Evolutionary conservation across 2,329 filamentous ascomycete species (phyloP), one percentile per base, ranked within the genome.

Genomic region (Paraphoma chrysanthemicola): DNA sequence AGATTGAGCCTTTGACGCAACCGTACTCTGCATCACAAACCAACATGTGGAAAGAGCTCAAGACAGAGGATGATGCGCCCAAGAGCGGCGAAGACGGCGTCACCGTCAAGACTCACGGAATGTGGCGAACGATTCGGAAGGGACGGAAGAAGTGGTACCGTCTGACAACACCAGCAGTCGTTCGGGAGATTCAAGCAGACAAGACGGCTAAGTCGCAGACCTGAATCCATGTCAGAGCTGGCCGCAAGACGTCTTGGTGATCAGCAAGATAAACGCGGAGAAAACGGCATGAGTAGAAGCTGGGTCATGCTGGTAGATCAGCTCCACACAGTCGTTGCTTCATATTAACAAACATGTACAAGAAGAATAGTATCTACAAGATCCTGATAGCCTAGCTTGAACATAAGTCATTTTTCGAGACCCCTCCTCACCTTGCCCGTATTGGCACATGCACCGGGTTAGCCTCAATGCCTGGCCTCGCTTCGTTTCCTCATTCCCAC

Each of bases 401-500:
- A 11, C 8, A 41, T 23, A 29, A n/a, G 14, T 1, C 1, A 10
- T 5, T 1, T 14, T 10, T 36, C 7, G 31, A 33, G 31, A 33
- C 31, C 31, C 31, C 31, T 33, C 31, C 31, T 33, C n/a, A n/a
- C n/a, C n/a, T n/a, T n/a, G n/a, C n/a, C 5, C 23, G 23, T 5
- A 23, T 44, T 18, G 2, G 33, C 33, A 36, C 3, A 31, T 11
- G 10, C 12, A 28, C 14, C 10, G 17, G 23, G 9, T 14, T 3
- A 3, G 7, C 33, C 11, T 53, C 44, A 53, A 31, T 29, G 23
- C 51, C 51, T 53, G 2, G 47, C 52, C 33, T 55, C 61, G 43
- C 29, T 60, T 70, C 85, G 78, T 72, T 79, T 80, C 72, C 79
- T 83, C 70, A 91, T 79, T 6, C 85, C 89, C 49, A 92, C 87